A percentile compares a stretch with the other conserved stretches of the same genome.
phyloP scores from a whole-genome alignment of 2,329 filamentous ascomycete species.

The Arthrobotrys musiformis region DNA sequence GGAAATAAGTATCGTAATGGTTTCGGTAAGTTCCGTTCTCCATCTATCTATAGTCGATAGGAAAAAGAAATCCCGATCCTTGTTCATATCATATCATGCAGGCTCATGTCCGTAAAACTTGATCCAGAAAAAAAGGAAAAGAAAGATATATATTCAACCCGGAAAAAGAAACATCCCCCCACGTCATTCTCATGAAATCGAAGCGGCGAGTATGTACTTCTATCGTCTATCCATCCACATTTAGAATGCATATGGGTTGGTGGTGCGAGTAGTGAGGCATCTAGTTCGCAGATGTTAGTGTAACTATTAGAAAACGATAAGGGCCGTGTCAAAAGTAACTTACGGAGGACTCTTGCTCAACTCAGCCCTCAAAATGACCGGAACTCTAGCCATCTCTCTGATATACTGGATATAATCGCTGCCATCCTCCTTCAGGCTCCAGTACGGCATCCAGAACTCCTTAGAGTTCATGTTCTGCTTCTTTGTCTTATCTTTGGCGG shows the following conservation, averaged over 20 bases:
- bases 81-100: conserved; percentile 60
- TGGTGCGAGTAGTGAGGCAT: conserved; percentile 82
- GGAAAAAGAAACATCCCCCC: conserved; percentile 56
- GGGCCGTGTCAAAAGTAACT: conserved; percentile 66
- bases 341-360: conserved; percentile 99
- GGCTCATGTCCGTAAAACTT: conserved; percentile 60
- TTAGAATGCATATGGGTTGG: conserved; percentile 79
- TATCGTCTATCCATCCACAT: conserved; percentile 31
- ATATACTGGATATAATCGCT: conserved; percentile 98
- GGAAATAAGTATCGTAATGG: conserved; percentile 6
- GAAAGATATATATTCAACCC: conserved; percentile 57
- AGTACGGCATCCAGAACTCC: conserved; percentile 93
- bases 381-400: conserved; percentile 94
- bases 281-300: conserved; percentile 67
- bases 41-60: conserved; percentile 46
- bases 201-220: conserved; percentile 58
- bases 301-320: conserved; percentile 16
- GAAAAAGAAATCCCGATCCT: conserved; percentile 59
- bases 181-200: conserved; percentile 25
- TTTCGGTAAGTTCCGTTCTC: conserved; percentile 31
- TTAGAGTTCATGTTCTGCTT: conserved; percentile 73
- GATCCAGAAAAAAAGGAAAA: conserved; percentile 57
- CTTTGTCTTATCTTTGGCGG: conserved; percentile 78
- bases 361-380: conserved; percentile 98
- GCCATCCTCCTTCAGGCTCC: conserved; percentile 88